Percentiles rank a stretch among this genome's conserved stretches.
These are phyloP conservation scores for Yamadazyma oceani DNA, from an alignment of 1,139 yeast genomes.

Conservation along the genomic window DNA sequence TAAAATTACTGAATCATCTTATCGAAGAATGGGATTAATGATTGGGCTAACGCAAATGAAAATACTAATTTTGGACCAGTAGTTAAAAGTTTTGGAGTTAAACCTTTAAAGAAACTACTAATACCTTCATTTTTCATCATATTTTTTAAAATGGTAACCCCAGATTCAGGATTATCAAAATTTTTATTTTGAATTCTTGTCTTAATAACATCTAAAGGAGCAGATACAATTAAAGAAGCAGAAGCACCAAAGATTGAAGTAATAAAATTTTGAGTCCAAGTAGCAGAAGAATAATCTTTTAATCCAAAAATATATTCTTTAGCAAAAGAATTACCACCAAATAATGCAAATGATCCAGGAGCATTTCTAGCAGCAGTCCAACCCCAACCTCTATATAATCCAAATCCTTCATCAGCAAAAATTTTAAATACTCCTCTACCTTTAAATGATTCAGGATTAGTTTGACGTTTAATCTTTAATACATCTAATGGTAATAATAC, in stretches of 20 bases:
- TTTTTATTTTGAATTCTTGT: conserved; percentile 96
- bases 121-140: conserved; percentile 90
- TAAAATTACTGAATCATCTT: conserved; percentile 43
- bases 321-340: conserved; percentile 98
- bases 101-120: conserved; percentile 92
- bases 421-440: conserved; percentile 95
- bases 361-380: conserved; percentile 99
- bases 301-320: conserved; percentile 91
- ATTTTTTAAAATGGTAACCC: conserved; percentile 87
- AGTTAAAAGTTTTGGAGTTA: conserved; percentile 92
- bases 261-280: conserved; percentile 93
- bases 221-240: conserved; percentile 93
- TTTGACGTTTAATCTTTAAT: conserved; percentile 95
- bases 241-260: conserved; percentile 98
- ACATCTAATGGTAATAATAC: conserved; percentile 94
- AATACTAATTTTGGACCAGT: conserved; percentile 98
- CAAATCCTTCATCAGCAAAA: conserved; percentile 86
- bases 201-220: conserved; percentile 97
- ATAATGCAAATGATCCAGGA: conserved; percentile 96
- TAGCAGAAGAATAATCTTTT: conserved; percentile 82
- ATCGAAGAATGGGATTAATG: conserved; percentile 94
- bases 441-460: conserved; percentile 96
- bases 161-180: conserved; percentile 94
- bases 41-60: conserved; percentile 94
- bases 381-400: conserved; percentile 97